phyloP scores from a whole-genome alignment of 2,329 filamentous ascomycete genomes.

The Fusarium chaquense region DNA sequence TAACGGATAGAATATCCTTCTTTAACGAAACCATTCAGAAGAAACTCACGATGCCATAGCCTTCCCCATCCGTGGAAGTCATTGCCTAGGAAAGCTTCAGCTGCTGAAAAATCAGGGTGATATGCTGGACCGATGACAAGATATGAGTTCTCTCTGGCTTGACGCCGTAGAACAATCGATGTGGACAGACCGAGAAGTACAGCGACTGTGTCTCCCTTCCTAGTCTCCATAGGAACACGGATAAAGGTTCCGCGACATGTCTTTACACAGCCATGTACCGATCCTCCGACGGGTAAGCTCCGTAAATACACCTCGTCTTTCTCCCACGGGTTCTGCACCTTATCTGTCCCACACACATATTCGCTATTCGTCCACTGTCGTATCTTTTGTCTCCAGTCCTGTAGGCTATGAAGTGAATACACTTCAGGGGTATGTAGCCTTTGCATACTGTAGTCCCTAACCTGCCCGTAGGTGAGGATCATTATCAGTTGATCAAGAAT shows the following conservation, averaged over 20 bases:
- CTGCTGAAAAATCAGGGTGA: not conserved
- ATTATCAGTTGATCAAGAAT: not conserved
- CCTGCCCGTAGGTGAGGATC: not conserved
- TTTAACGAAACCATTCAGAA: not conserved
- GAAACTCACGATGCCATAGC: not conserved
- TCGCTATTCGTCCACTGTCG: not conserved
- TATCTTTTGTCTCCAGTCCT: not conserved
- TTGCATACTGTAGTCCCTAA: not conserved
- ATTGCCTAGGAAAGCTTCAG: not conserved
- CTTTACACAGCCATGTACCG: not conserved
- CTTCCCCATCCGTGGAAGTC: not conserved
- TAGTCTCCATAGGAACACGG: not conserved
- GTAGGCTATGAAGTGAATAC: not conserved
- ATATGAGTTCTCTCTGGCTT: not conserved
- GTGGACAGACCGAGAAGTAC: not conserved
- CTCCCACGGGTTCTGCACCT: not conserved
- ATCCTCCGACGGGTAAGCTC: accelerated
- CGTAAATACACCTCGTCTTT: not conserved
- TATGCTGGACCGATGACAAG: not conserved
- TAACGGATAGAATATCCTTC: not conserved
- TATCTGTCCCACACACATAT: no score
- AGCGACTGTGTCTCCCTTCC: not conserved
- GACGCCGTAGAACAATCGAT: not conserved
- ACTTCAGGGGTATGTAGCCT: accelerated
- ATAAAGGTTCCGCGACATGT: not conserved